Conservation (phyloP, 2,329 filamentous ascomycete genomes). For the Exophiala dermatitidis region DNA sequence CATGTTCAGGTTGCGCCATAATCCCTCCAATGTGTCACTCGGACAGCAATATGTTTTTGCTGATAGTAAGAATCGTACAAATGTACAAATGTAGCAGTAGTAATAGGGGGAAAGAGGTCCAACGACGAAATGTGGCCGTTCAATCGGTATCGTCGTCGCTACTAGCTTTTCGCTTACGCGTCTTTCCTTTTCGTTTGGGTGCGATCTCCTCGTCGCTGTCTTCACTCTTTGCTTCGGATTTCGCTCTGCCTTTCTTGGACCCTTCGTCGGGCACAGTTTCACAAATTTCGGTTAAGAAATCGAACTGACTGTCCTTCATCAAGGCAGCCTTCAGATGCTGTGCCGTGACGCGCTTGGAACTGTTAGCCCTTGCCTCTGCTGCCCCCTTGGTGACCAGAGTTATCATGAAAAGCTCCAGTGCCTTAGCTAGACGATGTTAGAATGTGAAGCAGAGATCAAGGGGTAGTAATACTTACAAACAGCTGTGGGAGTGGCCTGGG, state of each 20-base stretch:
- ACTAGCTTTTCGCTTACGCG: slow-evolving; percentile 19
- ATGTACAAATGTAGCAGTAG: no score
- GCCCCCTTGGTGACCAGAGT: slow-evolving; percentile 83
- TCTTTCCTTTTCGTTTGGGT: slow-evolving; percentile 22
- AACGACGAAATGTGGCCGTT: not conserved
- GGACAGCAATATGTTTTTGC: no score
- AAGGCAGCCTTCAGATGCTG: slow-evolving; percentile 89
- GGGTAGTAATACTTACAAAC: slow-evolving; percentile 53
- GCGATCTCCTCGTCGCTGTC: slow-evolving; percentile 22
- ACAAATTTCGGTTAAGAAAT: slow-evolving; percentile 88
- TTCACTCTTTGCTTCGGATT: slow-evolving; percentile 25
- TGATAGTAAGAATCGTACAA: no score
- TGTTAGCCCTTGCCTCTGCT: slow-evolving; percentile 62
- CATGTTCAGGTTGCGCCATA: no score
- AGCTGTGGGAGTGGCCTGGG: slow-evolving; percentile 92
- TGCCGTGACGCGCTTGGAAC: slow-evolving; percentile 79
- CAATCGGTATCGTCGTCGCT: slow-evolving; percentile 20
- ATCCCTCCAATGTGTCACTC: no score
- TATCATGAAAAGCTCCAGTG: slow-evolving; percentile 96
- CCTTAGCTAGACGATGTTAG: slow-evolving; percentile 59
- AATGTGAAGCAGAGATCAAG: slow-evolving; percentile 7
- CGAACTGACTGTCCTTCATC: slow-evolving; percentile 80
- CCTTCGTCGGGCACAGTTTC: slow-evolving; percentile 63
- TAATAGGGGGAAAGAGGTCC: not conserved
- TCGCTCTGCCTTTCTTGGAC: slow-evolving; percentile 22